Evolutionary conservation across 305 asterid species (phyloP).

Genomic region (Withania somnifera): DNA sequence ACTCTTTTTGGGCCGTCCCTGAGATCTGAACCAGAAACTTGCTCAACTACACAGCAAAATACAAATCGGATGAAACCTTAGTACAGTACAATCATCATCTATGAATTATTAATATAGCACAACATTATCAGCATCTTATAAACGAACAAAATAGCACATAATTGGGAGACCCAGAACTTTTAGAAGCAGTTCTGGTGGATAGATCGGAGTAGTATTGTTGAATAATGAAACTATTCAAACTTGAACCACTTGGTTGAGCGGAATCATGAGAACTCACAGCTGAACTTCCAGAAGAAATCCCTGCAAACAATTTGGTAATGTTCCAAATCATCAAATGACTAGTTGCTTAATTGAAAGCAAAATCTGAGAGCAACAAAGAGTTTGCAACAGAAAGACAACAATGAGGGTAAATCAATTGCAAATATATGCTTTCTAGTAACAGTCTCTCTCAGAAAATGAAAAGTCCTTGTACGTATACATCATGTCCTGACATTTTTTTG

Average conservation of each 20-base stretch:
- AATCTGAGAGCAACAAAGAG: background rate
- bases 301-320: constrained; percentile 10
- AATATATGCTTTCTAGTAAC: background rate
- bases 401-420: background rate
- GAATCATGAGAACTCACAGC: constrained; percentile 15
- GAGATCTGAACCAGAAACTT: constrained; percentile 6
- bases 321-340: background rate
- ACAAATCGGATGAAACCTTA: background rate
- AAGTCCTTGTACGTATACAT: background rate
- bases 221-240: constrained; percentile 9
- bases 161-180: constrained; percentile 28
- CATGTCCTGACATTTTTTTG: background rate
- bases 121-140: background rate
- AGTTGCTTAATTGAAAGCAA: background rate
- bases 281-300: constrained; percentile 25
- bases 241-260: constrained; percentile 7
- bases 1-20: background rate
- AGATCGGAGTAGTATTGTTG: constrained; percentile 11
- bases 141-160: background rate
- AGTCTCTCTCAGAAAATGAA: background rate
- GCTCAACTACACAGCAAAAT: constrained; percentile 24
- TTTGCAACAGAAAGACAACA: background rate
- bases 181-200: constrained; percentile 8
- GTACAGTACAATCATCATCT: background rate
- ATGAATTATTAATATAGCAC: background rate